Evolutionary conservation across 176 grass and related monocot species (phyloP).

Genomic region (Oryza meyeriana): DNA sequence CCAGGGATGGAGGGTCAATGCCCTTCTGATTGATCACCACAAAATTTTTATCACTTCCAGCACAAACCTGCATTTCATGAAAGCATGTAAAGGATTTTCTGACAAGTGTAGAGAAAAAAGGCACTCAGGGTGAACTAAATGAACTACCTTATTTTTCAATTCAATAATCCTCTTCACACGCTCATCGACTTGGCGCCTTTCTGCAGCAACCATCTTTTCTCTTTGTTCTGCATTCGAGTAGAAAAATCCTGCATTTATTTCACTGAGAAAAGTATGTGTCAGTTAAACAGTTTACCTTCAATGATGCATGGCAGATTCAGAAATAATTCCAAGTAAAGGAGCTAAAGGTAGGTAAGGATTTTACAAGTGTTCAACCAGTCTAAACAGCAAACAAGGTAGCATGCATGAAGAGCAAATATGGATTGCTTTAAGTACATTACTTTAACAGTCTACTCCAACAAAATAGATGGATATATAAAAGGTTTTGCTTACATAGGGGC

Average conservation of each 20-base stretch:
- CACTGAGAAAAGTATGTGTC: conserved; percentile 49
- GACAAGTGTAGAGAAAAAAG: neutral
- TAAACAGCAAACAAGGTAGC: neutral
- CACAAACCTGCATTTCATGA: conserved; percentile 61
- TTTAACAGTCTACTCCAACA: neutral
- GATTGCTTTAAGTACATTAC: neutral
- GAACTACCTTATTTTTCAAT: conserved; percentile 78
- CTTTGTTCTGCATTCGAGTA: conserved; percentile 97
- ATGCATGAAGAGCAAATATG: neutral
- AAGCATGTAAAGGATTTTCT: conserved; percentile 7
- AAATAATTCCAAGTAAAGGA: neutral
- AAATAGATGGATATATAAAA: neutral
- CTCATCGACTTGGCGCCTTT: conserved; percentile 96
- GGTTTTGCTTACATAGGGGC: neutral
- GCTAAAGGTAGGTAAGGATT: neutral
- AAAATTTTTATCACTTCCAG: conserved; percentile 82
- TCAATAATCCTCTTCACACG: conserved; percentile 94
- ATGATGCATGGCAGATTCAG: neutral
- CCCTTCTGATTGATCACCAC: conserved; percentile 98
- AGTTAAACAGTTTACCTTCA: conserved; percentile 13
- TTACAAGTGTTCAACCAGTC: neutral
- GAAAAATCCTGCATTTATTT: conserved; percentile 99
- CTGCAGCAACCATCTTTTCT: conserved; percentile 95
- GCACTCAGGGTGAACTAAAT: neutral
- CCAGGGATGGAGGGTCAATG: conserved; percentile 92